phyloP scores from a whole-genome alignment of 1,284 basidiomycete species.

The Melampsora americana region DNA sequence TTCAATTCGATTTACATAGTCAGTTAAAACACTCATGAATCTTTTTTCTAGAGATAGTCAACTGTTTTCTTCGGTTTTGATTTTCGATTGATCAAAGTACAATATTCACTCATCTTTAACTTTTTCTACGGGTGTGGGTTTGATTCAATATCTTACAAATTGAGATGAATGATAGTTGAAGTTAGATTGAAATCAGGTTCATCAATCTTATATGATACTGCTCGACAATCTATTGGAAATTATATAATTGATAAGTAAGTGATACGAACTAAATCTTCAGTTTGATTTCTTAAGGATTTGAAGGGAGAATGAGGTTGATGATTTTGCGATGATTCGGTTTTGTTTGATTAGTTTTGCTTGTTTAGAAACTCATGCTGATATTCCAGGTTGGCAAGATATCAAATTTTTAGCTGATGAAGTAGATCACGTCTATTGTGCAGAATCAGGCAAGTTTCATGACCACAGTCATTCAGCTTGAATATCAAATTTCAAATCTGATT shows the following conservation, averaged over 20 bases:
- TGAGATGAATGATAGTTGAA: slow-evolving; percentile 65
- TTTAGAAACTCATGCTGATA: slow-evolving; percentile 49
- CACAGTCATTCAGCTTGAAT: background rate
- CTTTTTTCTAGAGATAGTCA: too few species aligned
- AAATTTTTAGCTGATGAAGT: slow-evolving; percentile 36
- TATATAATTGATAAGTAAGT: slow-evolving; percentile 59
- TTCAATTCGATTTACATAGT: slow-evolving; percentile 4
- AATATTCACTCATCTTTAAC: background rate
- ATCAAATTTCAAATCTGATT: background rate
- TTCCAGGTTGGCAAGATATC: slow-evolving; percentile 37
- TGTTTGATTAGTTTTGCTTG: slow-evolving; percentile 64
- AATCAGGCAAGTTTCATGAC: slow-evolving; percentile 12
- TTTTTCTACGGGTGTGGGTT: background rate
- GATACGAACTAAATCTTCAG: background rate
- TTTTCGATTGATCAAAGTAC: background rate
- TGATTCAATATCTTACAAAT: background rate
- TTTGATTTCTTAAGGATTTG: background rate
- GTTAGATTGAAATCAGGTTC: slow-evolving; percentile 68
- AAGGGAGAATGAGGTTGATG: slow-evolving; percentile 55
- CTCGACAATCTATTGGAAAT: slow-evolving; percentile 64
- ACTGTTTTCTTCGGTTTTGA: too few species aligned
- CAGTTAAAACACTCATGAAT: background rate
- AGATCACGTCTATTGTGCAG: slow-evolving; percentile 34
- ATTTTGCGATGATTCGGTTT: slow-evolving; percentile 63
- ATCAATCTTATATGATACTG: slow-evolving; percentile 68